A percentile compares a stretch with the other conserved stretches of the same genome.
These are phyloP conservation scores for Tetrapisispora pingtungensis DNA, from an alignment of 805 yeast genomes.

Conservation along the genomic window DNA sequence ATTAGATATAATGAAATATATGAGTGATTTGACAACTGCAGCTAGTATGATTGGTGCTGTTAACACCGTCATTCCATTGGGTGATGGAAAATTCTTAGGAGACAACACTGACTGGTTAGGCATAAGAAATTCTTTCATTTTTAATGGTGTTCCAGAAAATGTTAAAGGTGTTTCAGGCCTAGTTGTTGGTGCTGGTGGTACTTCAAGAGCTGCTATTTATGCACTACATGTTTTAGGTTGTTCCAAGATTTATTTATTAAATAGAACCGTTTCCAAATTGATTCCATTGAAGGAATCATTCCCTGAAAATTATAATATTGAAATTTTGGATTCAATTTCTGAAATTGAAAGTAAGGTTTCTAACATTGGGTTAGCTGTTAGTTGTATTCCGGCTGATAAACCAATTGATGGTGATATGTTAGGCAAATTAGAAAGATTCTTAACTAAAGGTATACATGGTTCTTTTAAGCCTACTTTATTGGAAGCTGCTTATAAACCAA, in stretches of 20 bases:
- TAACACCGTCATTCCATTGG: conserved; percentile 64
- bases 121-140: conserved; percentile 54
- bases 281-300: conserved; percentile 48
- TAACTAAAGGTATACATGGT: conserved; percentile 33
- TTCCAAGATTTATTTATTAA: conserved; percentile 60
- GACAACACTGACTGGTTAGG: conserved; percentile 97
- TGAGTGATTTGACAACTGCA: conserved; percentile 59
- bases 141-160: conserved; percentile 48
- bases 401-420: conserved; percentile 49
- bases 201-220: conserved; percentile 87
- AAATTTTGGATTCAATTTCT: conserved; percentile 41
- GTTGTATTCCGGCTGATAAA: conserved; percentile 77
- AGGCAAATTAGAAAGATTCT: conserved; percentile 37
- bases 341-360: conserved; percentile 33
- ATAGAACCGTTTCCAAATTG: conserved; percentile 66
- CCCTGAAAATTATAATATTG: conserved; percentile 50
- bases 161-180: conserved; percentile 45
- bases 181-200: conserved; percentile 95
- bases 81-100: conserved; percentile 48
- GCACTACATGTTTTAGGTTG: conserved; percentile 79
- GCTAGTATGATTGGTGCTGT: conserved; percentile 87
- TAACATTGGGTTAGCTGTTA: conserved; percentile 51
- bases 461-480: conserved; percentile 47
- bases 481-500: conserved; percentile 94
- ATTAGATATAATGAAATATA: conserved; percentile 60